phyloP scores from a whole-genome alignment of 73 alveolate genomes.

The Symbiodinium natans region DNA sequence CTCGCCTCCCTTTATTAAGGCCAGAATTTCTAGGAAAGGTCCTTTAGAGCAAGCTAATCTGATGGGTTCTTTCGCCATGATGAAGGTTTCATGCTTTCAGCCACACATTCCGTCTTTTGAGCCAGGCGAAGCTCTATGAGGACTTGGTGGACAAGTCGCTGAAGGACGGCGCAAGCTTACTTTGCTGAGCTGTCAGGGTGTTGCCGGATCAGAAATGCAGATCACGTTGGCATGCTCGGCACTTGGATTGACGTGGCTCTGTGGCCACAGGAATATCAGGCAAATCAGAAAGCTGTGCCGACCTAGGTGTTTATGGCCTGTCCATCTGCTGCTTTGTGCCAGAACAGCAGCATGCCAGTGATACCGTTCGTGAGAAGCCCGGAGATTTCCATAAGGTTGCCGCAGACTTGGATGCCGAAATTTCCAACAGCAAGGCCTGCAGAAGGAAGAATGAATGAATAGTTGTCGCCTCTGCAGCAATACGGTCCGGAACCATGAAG shows the following conservation, averaged over 20 bases:
- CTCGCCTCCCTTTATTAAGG: no score
- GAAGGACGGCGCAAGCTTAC: constrained; percentile 27
- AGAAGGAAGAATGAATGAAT: not conserved
- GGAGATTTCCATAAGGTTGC: constrained; percentile 2
- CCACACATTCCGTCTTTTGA: no score
- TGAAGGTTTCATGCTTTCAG: no score
- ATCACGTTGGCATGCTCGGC: no score
- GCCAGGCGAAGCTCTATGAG: constrained; percentile 80
- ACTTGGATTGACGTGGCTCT: not conserved
- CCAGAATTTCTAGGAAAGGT: no score
- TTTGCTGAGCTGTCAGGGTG: not conserved
- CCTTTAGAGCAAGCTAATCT: no score
- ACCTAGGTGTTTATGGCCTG: not conserved
- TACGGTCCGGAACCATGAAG: no score
- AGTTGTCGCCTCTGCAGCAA: no score
- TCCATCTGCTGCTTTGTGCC: not conserved
- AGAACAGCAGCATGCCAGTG: no score
- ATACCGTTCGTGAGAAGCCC: not conserved
- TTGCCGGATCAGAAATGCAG: no score
- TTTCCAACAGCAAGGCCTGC: constrained; percentile 72
- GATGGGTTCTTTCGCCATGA: no score
- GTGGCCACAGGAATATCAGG: constrained; percentile 44
- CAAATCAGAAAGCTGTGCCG: constrained; percentile 42
- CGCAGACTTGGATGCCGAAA: constrained; percentile 88
- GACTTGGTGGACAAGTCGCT: constrained; percentile 81